These are phyloP conservation scores for Psophocarpus tetragonolobus DNA, from an alignment of 306 rosid genomes.

Conservation along the genomic window DNA sequence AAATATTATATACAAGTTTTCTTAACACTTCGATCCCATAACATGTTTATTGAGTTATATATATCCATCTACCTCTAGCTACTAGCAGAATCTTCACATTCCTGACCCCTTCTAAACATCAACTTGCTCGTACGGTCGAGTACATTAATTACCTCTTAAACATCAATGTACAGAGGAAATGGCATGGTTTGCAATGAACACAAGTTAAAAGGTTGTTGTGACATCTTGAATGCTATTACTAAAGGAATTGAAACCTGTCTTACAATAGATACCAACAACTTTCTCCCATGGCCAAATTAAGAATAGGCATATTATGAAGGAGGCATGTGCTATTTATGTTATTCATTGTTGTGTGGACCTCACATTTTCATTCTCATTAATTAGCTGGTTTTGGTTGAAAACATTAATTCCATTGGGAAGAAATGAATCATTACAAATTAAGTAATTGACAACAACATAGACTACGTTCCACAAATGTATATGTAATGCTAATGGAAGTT, in stretches of 20 bases:
- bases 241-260: background rate
- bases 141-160: no score
- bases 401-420: slow-evolving; percentile 13
- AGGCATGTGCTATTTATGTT: background rate
- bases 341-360: slow-evolving; percentile 15
- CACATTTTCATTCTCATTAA: slow-evolving; percentile 4
- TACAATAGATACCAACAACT: background rate
- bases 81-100: no score
- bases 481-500: background rate
- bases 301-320: background rate
- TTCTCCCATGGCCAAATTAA: background rate
- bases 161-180: no score
- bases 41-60: no score
- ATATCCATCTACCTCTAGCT: no score
- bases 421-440: background rate
- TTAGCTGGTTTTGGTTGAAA: slow-evolving; percentile 28
- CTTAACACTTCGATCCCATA: no score
- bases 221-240: background rate
- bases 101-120: no score
- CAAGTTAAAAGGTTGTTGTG: no score
- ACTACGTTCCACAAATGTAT: background rate
- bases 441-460: background rate
- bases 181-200: no score
- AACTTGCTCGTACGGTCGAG: no score
- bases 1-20: no score